These are phyloP conservation scores for Gaeumannomyces tritici DNA, from an alignment of 2,329 filamentous ascomycete species.

Conservation along the genomic window DNA sequence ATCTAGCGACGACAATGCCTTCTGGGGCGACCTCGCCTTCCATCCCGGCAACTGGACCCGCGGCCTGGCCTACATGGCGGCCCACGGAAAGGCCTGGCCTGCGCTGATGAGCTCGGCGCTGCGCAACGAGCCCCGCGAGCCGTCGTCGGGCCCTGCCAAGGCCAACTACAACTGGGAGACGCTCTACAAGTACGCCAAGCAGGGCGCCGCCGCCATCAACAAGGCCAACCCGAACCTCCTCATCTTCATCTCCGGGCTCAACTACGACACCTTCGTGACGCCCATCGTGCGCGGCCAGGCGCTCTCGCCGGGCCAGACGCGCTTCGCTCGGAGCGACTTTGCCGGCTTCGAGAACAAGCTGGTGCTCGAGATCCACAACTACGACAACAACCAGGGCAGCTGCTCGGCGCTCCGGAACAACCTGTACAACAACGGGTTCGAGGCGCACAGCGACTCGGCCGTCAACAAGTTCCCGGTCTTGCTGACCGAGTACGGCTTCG, in stretches of 20 bases:
- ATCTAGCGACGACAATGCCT: constrained; percentile 43
- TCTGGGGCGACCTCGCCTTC: constrained; percentile 54
- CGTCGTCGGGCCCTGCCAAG: constrained; percentile 21
- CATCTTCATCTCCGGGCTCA: constrained; percentile 50
- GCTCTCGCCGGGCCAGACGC: constrained; percentile 33
- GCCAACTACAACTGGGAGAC: constrained; percentile 44
- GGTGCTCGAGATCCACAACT: constrained; percentile 53
- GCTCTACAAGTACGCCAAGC: constrained; percentile 41
- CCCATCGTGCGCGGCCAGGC: constrained; percentile 39
- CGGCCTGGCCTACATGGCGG: constrained; percentile 49
- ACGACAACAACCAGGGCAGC: constrained; percentile 37
- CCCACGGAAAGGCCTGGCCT: constrained; percentile 40
- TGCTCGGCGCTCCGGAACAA: constrained; percentile 36
- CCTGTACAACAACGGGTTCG: constrained; percentile 42
- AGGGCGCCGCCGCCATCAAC: constrained; percentile 40
- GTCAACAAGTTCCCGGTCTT: constrained; percentile 35
- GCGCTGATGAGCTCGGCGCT: constrained; percentile 39
- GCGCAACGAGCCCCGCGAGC: constrained; percentile 43
- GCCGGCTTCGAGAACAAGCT: constrained; percentile 41
- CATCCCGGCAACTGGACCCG: constrained; percentile 49
- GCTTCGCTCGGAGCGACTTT: constrained; percentile 36
- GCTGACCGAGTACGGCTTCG: constrained; percentile 46
- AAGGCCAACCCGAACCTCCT: constrained; percentile 38
- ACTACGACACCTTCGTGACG: constrained; percentile 44
- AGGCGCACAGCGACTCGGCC: constrained; percentile 30